phyloP scores from a whole-genome alignment of 441 rosid genomes.

The Adansonia grandidieri region DNA sequence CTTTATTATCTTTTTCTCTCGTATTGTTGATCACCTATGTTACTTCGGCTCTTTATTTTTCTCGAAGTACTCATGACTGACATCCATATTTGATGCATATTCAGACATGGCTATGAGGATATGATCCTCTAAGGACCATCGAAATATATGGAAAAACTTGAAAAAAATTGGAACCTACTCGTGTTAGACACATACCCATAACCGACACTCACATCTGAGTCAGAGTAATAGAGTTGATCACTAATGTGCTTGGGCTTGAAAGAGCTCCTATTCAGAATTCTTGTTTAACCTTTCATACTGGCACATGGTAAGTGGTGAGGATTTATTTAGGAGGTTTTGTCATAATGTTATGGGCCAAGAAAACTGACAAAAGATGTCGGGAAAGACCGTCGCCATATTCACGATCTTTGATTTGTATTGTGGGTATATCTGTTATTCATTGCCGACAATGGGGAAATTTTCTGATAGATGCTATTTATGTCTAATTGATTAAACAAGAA shows the following conservation, averaged over 20 bases:
- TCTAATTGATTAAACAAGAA: not conserved
- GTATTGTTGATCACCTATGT: not conserved
- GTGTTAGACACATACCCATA: no score
- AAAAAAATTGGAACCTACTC: no score
- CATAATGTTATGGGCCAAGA: not conserved
- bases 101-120: no score
- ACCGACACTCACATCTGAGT: no score
- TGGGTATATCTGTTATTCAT: slow-evolving; percentile 10
- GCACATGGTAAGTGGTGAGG: not conserved
- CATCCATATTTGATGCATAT: no score
- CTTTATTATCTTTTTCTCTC: not conserved
- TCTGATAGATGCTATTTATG: not conserved
- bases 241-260: not conserved
- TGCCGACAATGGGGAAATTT: not conserved
- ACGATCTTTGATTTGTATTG: slow-evolving; percentile 1
- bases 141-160: no score
- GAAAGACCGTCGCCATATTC: not conserved
- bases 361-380: not conserved
- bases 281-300: not conserved
- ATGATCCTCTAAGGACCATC: no score
- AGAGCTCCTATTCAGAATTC: not conserved
- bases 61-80: no score
- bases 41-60: no score
- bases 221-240: no score
- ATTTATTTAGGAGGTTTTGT: not conserved